These are phyloP conservation scores for Coelastrella sp. DNA, from an alignment of 139 green algal species.

Conservation along the genomic window DNA sequence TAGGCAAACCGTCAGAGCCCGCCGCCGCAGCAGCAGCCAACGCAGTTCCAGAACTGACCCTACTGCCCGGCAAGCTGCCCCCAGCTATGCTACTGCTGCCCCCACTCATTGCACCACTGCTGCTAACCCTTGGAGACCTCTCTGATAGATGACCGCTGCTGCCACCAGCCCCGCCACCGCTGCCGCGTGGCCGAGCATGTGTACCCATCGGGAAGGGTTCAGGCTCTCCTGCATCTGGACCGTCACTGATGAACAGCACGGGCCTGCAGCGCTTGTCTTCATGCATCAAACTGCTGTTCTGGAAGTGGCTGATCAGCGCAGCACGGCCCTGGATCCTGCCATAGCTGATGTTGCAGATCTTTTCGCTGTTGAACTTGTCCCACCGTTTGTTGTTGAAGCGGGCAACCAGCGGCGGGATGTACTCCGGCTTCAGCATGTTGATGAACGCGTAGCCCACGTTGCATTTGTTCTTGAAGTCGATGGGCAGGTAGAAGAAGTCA, in stretches of 20 bases:
- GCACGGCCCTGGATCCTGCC: constrained; percentile 94
- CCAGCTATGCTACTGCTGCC: constrained; percentile 16
- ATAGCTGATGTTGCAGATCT: constrained; percentile 93
- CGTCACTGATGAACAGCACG: constrained; percentile 89
- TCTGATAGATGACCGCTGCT: constrained; percentile 15
- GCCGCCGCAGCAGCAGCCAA: constrained; percentile 10
- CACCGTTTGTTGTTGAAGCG: constrained; percentile 95
- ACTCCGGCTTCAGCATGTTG: constrained; percentile 89
- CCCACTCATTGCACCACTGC: constrained; percentile 30
- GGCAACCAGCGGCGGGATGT: constrained; percentile 90
- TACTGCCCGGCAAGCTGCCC: constrained; percentile 37
- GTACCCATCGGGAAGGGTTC: constrained; percentile 67
- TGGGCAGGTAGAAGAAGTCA: constrained; percentile 95
- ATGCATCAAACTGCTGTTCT: constrained; percentile 97
- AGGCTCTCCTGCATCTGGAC: constrained; percentile 59
- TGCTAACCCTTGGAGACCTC: constrained; percentile 12
- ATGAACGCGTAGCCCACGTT: constrained; percentile 99
- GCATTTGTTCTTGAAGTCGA: constrained; percentile 99
- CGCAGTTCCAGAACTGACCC: not conserved
- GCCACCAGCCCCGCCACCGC: not conserved
- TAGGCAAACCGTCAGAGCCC: not conserved
- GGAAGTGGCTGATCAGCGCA: constrained; percentile 95
- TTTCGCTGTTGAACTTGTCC: constrained; percentile 98
- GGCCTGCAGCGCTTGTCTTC: constrained; percentile 98
- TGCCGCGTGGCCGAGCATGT: constrained; percentile 43